These are phyloP conservation scores for Volvariella surrecta DNA, from an alignment of 1,284 basidiomycete species.

Conservation along the genomic window DNA sequence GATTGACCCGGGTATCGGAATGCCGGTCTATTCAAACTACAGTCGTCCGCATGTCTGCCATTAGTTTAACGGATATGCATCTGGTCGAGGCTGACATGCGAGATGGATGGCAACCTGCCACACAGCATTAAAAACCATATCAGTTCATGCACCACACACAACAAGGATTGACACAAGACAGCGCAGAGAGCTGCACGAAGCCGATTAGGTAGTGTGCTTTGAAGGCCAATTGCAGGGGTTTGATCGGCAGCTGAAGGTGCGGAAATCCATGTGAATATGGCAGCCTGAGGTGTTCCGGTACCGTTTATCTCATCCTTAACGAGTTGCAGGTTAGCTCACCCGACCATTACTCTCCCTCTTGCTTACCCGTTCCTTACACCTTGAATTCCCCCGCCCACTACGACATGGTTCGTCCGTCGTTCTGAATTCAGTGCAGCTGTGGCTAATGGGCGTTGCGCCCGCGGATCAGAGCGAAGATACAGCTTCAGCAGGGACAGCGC, in stretches of 20 bases:
- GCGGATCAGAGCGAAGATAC: constrained; percentile 18
- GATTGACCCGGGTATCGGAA: too few relatives aligned
- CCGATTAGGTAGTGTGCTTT: background rate
- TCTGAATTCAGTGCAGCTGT: background rate
- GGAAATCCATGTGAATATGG: constrained; percentile 11
- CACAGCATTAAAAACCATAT: too few relatives aligned
- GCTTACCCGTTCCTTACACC: background rate
- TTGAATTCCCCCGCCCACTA: background rate
- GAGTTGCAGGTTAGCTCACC: background rate
- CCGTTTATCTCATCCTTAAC: too few relatives aligned
- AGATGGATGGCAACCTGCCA: too few relatives aligned
- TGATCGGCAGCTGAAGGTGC: constrained; percentile 15
- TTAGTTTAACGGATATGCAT: too few relatives aligned
- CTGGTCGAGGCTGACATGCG: too few relatives aligned
- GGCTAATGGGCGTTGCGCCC: too few relatives aligned
- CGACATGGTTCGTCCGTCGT: constrained; percentile 10
- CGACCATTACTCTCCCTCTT: background rate
- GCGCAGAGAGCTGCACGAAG: too few relatives aligned
- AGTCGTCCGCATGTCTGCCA: too few relatives aligned
- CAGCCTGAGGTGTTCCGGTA: background rate
- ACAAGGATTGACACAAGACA: too few relatives aligned
- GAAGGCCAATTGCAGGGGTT: constrained; percentile 12
- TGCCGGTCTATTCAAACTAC: too few relatives aligned
- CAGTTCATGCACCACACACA: too few relatives aligned
- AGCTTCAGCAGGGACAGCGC: constrained; percentile 20